Conservation (phyloP, 345 rosid genomes). For the Limnanthes douglasii region DNA sequence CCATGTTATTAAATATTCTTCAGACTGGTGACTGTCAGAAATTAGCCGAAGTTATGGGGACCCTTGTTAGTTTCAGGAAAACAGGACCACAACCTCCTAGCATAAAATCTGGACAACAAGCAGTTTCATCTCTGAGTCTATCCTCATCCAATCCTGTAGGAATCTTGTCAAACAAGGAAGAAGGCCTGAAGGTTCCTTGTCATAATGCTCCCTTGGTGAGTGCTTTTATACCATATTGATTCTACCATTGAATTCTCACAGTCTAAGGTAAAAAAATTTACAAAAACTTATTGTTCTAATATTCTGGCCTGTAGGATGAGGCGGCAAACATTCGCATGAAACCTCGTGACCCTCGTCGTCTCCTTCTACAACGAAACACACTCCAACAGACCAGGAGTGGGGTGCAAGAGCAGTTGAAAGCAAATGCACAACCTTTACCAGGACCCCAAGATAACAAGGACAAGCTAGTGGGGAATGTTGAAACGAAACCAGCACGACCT, state of each 20-base stretch:
- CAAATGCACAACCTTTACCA: slow-evolving; percentile 15
- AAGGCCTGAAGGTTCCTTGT: slow-evolving; percentile 25
- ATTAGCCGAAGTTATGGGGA: slow-evolving; percentile 28
- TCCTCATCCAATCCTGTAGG: slow-evolving; percentile 22
- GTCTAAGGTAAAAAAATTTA: too few species aligned
- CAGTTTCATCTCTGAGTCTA: slow-evolving; percentile 16
- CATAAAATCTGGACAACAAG: slow-evolving; percentile 23
- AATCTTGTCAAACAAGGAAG: slow-evolving; percentile 29
- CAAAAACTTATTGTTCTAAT: too few species aligned
- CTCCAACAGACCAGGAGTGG: slow-evolving; percentile 37
- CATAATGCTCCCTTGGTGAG: slow-evolving; percentile 30
- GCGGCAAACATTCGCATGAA: slow-evolving; percentile 73
- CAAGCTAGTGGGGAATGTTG: slow-evolving; percentile 23
- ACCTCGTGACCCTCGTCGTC: slow-evolving; percentile 96
- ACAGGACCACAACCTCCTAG: slow-evolving; percentile 22
- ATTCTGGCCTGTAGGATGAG: slow-evolving; percentile 40
- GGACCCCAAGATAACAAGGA: slow-evolving; percentile 20
- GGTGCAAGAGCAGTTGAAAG: slow-evolving; percentile 35
- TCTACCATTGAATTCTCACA: too few species aligned
- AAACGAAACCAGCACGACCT: slow-evolving; percentile 16
- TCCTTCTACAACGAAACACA: slow-evolving; percentile 40
- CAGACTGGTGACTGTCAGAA: slow-evolving; percentile 65
- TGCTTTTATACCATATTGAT: slow-evolving; percentile 5
- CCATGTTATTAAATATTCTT: slow-evolving; percentile 46
- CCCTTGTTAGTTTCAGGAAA: slow-evolving; percentile 19